Evolutionary conservation across 1,139 yeast genomes (phyloP), one percentile per base, ranked within the genome.

Genomic region (Ogataea hybrid): DNA sequence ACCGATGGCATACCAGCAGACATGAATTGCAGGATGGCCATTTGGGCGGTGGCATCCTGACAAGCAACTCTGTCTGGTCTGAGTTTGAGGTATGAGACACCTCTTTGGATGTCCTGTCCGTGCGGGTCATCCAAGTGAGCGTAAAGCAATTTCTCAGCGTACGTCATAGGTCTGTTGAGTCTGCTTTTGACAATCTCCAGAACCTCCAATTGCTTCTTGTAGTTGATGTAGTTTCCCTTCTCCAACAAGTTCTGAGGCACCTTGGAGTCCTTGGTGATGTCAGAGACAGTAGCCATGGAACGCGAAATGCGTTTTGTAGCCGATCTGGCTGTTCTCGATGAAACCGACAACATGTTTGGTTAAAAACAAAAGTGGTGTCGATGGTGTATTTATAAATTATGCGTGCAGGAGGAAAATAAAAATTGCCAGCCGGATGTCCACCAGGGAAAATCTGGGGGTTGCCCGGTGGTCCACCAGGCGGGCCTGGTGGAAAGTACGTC

Each of bases 1-100:
- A 89, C 97, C 59, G 79, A 77, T 52, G 95, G 95, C 77, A 92
- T 73, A 63, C 95, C 95, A 55, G 96, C 96, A 56, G 96, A 84
- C 97, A 90, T 90, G 71, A 90, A 90, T 77, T 92, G 98, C 66
- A 92, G 77, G 62, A 92, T 87, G 56, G 97, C 97, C 98, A 92
- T 92, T 75, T 92, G 98, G 57, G 98, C 98, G 52, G 97, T 90
- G 58, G 98, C 98, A 78, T 92, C 98, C 77, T 92, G 98, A 79
- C 97, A 90, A 49, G 98, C 97, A 60, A 92, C 97, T 75, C 98
- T 87, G 71, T 92, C 98, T 47, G 98, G 98, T 75, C 97, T 86
- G 68, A 92, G 82, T 73, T 92, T 90, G 72, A 92, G 79, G 76
- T 92, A 92, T 31, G 96, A 85, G 49, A 84, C 86, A 73, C 98